A percentile compares a stretch with the other conserved stretches of the same genome.
phyloP scores from a whole-genome alignment of 805 yeast species.

The Hanseniaspora mollemarum region DNA sequence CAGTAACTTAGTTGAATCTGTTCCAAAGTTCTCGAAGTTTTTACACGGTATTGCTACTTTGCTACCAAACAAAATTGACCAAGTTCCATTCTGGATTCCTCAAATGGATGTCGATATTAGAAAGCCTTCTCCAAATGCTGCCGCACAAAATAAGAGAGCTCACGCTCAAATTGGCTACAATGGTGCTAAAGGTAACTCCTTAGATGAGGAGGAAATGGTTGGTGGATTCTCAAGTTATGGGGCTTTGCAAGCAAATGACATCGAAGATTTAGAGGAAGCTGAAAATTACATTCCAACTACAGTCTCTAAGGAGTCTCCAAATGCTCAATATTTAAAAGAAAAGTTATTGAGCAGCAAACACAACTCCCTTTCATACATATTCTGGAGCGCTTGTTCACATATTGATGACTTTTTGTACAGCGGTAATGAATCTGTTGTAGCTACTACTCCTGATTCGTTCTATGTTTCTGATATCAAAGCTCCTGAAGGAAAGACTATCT shows the following conservation, averaged over 20 bases:
- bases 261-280: slow-evolving; percentile 60
- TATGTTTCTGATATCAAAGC: slow-evolving; percentile 50
- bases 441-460: slow-evolving; percentile 43
- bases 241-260: slow-evolving; percentile 35
- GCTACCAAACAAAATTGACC: slow-evolving; percentile 66
- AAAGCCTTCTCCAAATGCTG: slow-evolving; percentile 42
- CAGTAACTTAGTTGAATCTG: slow-evolving; percentile 92
- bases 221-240: slow-evolving; percentile 27
- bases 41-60: slow-evolving; percentile 94
- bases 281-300: slow-evolving; percentile 39
- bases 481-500: slow-evolving; percentile 80
- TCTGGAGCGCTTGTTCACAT: slow-evolving; percentile 20
- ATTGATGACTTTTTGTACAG: slow-evolving; percentile 41
- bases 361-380: slow-evolving; percentile 22
- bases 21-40: slow-evolving; percentile 93
- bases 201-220: slow-evolving; percentile 28
- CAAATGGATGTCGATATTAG: slow-evolving; percentile 94
- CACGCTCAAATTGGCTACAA: slow-evolving; percentile 16
- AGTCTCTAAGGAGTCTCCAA: slow-evolving; percentile 21
- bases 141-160: slow-evolving; percentile 25
- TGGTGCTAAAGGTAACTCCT: slow-evolving; percentile 23
- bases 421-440: slow-evolving; percentile 43
- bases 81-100: slow-evolving; percentile 94
- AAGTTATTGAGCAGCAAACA: slow-evolving; percentile 16
- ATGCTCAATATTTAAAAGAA: slow-evolving; percentile 28